A percentile compares a stretch with the other conserved stretches of the same genome.
These are phyloP conservation scores for Scheffersomyces segobiensis DNA, from an alignment of 1,139 yeast species.

Conservation along the genomic window DNA sequence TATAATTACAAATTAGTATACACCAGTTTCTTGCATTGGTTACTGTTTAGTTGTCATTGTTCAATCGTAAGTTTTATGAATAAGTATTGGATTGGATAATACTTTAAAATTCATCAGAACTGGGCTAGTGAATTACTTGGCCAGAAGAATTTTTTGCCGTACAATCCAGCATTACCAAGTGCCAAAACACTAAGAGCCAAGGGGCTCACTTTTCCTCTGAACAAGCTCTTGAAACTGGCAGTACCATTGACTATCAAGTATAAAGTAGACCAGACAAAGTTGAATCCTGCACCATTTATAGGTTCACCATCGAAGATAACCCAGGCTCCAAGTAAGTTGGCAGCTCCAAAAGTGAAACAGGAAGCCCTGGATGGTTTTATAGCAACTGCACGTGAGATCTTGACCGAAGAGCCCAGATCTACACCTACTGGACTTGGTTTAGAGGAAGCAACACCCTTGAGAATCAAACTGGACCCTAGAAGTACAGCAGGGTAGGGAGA, in stretches of 20 bases:
- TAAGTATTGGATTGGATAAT: no score
- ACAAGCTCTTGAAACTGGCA: constrained; percentile 47
- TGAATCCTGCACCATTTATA: constrained; percentile 84
- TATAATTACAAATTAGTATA: no score
- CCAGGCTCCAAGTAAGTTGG: constrained; percentile 77
- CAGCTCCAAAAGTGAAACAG: constrained; percentile 52
- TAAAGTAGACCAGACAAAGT: constrained; percentile 82
- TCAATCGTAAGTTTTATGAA: no score
- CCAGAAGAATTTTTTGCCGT: constrained; percentile 70
- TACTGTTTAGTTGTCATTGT: no score
- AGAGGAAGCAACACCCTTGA: constrained; percentile 16
- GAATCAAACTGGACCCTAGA: constrained; percentile 17
- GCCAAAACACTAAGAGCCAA: constrained; percentile 60
- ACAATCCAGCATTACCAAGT: constrained; percentile 59
- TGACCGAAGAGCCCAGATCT: constrained; percentile 28
- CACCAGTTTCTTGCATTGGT: no score
- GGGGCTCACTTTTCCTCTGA: constrained; percentile 55
- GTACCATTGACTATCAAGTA: constrained; percentile 76
- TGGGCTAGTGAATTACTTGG: constrained; percentile 12
- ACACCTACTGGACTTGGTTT: constrained; percentile 9
- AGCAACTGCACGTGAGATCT: constrained; percentile 27
- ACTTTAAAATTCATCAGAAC: no score
- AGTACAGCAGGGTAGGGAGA: constrained; percentile 22
- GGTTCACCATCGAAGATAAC: constrained; percentile 80
- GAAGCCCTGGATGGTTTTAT: constrained; percentile 37